Conservation (phyloP, 202 grass and related monocot genomes). For the Carex sylvatica region DNA sequence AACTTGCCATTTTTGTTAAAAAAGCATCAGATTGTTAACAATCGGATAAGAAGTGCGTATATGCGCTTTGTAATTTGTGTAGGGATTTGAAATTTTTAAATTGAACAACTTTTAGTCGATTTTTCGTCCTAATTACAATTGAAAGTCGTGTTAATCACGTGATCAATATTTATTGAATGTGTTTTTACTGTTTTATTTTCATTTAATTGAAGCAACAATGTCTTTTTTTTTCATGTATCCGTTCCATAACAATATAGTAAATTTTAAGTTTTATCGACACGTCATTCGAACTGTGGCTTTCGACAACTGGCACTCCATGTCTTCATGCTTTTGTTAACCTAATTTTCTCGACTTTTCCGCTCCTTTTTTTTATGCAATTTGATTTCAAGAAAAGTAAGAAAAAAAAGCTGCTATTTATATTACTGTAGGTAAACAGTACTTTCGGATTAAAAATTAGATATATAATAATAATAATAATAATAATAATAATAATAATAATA, state of each 20-base stretch:
- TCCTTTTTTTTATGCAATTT: no score
- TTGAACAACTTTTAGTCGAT: background rate
- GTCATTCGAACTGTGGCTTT: background rate
- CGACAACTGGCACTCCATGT: conserved; percentile 9
- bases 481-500: no score
- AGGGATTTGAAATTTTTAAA: background rate
- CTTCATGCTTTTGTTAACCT: background rate
- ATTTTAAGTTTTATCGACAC: background rate
- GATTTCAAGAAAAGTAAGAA: no score
- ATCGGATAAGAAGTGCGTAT: no score
- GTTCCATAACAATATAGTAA: background rate
- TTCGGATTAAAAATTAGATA: no score
- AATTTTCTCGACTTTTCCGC: background rate
- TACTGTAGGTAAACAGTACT: no score
- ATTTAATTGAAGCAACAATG: background rate
- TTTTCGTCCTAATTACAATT: background rate
- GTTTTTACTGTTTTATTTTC: conserved; percentile 22
- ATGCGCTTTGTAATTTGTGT: background rate
- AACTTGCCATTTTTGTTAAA: background rate
- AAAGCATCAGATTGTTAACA: background rate
- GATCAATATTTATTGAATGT: background rate
- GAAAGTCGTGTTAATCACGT: background rate
- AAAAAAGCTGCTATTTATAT: no score
- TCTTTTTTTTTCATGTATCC: background rate
- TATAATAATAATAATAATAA: no score